Base-by-base conservation (phyloP, 2,329 filamentous ascomycete genomes). In the Neophaeococcomyces mojaviensis region DNA sequence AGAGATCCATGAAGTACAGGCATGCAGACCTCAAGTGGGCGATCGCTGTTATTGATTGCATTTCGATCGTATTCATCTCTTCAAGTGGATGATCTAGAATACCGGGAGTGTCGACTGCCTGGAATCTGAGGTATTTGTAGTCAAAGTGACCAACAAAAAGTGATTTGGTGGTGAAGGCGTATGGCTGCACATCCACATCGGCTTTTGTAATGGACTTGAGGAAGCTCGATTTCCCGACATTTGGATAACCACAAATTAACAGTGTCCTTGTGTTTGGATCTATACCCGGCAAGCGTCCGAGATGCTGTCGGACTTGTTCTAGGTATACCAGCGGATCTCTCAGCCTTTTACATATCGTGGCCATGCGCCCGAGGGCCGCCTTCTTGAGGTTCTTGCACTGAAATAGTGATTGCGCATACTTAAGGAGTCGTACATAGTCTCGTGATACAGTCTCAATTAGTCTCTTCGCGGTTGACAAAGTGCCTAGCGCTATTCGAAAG, bases 21-120 rank as follows among this genome's bases (percentile, higher is more conserved):
- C 98, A 94, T 47, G 90, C 90, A 34, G 89, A 94, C 59, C 90
- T 81, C 63, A 98, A 75, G 73, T 98, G 94, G 42, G 92, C 92
- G 70, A 98, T 95, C 9, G 94, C 92, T 15, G 90, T 97, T 57
- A 98, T 96, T 51, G 86, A 86, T 74, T 97, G 92, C 88, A 97
- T 97, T 70, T 98, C 92, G 63, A 98, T 98, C 3, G 92, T 97
- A 71, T 96, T 95, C 92, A 97, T 98, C 72, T 97, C 92, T 69
- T 97, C 92, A 7, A 98, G 79, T 30, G 90, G 89, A 65, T 98
- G 92, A 59, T 98, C 92, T 50, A 98, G 73, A 57, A 98, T 95
- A 74, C 92, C 92, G n/a, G 90, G 90, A 9, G 92, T 98, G 69
- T 98, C 92, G 58, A 98, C 96, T 22, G 88, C 89, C 71, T 89